Percentiles rank a stretch among this genome's conserved stretches.
Evolutionary conservation across 1,139 yeast species (phyloP).

Genomic region (Candida sanyaensis): DNA sequence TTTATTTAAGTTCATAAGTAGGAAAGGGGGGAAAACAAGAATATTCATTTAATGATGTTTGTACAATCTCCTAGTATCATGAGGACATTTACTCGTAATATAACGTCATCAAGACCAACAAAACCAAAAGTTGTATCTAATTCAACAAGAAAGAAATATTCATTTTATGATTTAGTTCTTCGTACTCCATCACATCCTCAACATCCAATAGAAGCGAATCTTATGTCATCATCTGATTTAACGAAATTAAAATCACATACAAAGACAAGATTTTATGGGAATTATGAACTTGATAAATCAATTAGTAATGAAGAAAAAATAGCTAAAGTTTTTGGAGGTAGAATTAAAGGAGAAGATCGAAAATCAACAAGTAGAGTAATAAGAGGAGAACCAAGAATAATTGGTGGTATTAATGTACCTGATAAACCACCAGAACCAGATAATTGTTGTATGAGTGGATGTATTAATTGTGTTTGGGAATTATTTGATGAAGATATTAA

Average conservation of each 20-base stretch:
- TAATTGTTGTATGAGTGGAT: constrained; percentile 97
- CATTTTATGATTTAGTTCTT: constrained; percentile 40
- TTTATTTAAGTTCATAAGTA: too few species aligned
- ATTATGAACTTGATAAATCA: constrained; percentile 31
- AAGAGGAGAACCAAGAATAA: constrained; percentile 41
- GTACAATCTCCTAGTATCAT: too few species aligned
- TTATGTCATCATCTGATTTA: constrained; percentile 26
- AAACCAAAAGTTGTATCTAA: constrained; percentile 5
- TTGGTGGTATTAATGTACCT: constrained; percentile 81
- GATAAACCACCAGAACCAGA: constrained; percentile 85
- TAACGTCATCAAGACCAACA: constrained; percentile 9
- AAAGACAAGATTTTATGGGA: constrained; percentile 47
- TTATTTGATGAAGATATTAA: constrained; percentile 81
- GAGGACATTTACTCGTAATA: background rate
- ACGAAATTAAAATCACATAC: constrained; percentile 21
- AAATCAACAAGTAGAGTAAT: constrained; percentile 50
- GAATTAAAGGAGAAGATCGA: constrained; percentile 57
- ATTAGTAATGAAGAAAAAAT: constrained; percentile 52
- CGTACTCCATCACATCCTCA: constrained; percentile 36
- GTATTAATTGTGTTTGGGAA: constrained; percentile 97
- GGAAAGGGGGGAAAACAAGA: too few species aligned
- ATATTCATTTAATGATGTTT: too few species aligned
- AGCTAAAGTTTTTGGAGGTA: constrained; percentile 56
- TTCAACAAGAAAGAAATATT: constrained; percentile 19
- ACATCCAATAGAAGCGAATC: constrained; percentile 32